phyloP scores from a whole-genome alignment of 2,329 filamentous ascomycete genomes.

The Cercospora sp. region DNA sequence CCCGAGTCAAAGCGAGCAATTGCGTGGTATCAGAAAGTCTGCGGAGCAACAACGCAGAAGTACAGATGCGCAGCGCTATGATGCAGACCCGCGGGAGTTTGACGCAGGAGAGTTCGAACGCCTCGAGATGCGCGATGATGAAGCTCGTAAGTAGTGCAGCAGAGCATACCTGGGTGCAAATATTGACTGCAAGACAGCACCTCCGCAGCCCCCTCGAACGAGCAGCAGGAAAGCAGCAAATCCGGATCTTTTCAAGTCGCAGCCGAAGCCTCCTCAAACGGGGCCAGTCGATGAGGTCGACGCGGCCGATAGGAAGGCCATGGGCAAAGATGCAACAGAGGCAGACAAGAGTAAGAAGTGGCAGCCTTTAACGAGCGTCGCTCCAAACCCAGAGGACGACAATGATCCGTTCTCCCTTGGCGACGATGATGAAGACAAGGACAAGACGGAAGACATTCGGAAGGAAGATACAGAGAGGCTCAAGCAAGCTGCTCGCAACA shows the following conservation, averaged over 20 bases:
- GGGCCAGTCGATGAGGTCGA: slow-evolving; percentile 78
- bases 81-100: slow-evolving; percentile 87
- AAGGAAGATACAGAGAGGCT: slow-evolving; percentile 54
- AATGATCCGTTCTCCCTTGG: slow-evolving; percentile 96
- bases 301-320: slow-evolving; percentile 60
- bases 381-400: slow-evolving; percentile 80
- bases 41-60: slow-evolving; percentile 57
- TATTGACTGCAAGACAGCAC: slow-evolving; percentile 46
- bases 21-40: slow-evolving; percentile 41
- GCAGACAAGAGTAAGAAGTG: slow-evolving; percentile 82
- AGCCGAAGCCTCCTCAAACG: slow-evolving; percentile 55
- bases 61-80: slow-evolving; percentile 87
- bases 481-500: slow-evolving; percentile 50
- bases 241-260: slow-evolving; percentile 76
- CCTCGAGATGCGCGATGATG: slow-evolving; percentile 62
- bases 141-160: slow-evolving; percentile 47
- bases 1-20: slow-evolving; percentile 41
- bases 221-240: slow-evolving; percentile 70
- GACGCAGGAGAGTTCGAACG: slow-evolving; percentile 77
- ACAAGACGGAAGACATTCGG: slow-evolving; percentile 64
- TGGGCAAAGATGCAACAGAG: slow-evolving; percentile 22
- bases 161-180: not conserved
- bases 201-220: slow-evolving; percentile 50
- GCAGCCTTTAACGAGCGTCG: slow-evolving; percentile 86
- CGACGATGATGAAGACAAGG: slow-evolving; percentile 71